A percentile compares a stretch with the other conserved stretches of the same genome.
Evolutionary conservation across 1,139 yeast genomes (phyloP).

Genomic region (Kurtzmaniella natalensis): DNA sequence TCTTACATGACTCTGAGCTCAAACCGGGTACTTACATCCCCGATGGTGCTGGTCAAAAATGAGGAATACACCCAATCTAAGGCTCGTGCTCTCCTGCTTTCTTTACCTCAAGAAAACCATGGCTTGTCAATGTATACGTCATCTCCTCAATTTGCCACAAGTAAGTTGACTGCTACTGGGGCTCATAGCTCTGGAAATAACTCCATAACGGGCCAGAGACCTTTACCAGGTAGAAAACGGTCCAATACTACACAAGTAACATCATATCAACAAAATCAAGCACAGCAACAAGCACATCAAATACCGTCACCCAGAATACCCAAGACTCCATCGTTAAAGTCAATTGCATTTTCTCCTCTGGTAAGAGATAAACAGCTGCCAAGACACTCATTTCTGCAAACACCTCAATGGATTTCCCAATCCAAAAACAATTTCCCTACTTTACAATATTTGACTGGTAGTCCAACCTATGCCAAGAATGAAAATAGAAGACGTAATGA

Average conservation of each 20-base stretch:
- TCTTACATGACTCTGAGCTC: constrained; percentile 11
- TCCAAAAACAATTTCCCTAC: no score
- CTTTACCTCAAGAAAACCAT: constrained; percentile 20
- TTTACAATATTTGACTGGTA: no score
- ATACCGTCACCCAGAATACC: constrained; percentile 11
- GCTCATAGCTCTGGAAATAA: constrained; percentile 7
- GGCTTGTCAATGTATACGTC: neutral
- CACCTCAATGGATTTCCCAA: neutral
- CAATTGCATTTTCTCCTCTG: constrained; percentile 39
- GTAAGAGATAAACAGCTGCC: constrained; percentile 13
- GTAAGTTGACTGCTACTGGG: neutral
- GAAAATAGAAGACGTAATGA: no score
- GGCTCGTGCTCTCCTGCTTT: constrained; percentile 31
- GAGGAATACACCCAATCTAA: constrained; percentile 6
- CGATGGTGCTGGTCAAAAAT: constrained; percentile 26
- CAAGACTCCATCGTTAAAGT: constrained; percentile 33
- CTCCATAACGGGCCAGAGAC: constrained; percentile 5
- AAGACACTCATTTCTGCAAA: neutral
- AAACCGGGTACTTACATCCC: constrained; percentile 31
- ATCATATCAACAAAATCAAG: neutral
- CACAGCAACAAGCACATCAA: constrained; percentile 2
- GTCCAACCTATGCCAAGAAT: no score
- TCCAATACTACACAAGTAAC: constrained; percentile 18
- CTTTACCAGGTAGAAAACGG: constrained; percentile 14
- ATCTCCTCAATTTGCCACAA: constrained; percentile 7